phyloP scores from a whole-genome alignment of 495 filamentous ascomycete species.

The Neurospora intermedia region DNA sequence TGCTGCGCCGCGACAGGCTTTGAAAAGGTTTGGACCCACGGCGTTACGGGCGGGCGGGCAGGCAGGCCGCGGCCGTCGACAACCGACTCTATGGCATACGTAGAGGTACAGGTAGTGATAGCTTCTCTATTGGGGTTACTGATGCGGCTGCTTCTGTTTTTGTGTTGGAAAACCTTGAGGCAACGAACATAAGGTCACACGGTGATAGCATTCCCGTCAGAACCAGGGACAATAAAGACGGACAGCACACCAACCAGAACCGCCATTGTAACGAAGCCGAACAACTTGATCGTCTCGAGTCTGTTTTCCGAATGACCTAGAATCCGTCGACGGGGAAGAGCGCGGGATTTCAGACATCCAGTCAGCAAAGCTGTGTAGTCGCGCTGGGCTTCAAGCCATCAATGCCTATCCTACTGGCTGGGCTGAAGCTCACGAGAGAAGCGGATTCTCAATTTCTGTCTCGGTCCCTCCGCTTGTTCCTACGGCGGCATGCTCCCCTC shows the following conservation, averaged over 20 bases:
- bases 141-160: neutral
- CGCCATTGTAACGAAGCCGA: too few relatives aligned
- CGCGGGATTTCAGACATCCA: neutral
- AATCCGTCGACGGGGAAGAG: neutral
- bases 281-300: too few relatives aligned
- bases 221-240: neutral
- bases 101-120: neutral
- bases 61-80: neutral
- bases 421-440: neutral
- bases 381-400: neutral
- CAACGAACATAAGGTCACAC: neutral
- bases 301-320: neutral
- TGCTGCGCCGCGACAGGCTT: neutral
- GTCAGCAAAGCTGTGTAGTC: neutral
- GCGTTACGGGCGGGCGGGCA: neutral
- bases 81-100: neutral
- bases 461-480: neutral
- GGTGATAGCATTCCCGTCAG: neutral
- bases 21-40: neutral
- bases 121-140: neutral
- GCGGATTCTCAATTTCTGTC: neutral
- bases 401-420: neutral
- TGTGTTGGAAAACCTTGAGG: neutral
- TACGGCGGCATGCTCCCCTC: neutral
- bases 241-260: too few relatives aligned